Evolutionary conservation across 495 filamentous ascomycete species (phyloP).

Genomic region (Articulospora tetracladia): DNA sequence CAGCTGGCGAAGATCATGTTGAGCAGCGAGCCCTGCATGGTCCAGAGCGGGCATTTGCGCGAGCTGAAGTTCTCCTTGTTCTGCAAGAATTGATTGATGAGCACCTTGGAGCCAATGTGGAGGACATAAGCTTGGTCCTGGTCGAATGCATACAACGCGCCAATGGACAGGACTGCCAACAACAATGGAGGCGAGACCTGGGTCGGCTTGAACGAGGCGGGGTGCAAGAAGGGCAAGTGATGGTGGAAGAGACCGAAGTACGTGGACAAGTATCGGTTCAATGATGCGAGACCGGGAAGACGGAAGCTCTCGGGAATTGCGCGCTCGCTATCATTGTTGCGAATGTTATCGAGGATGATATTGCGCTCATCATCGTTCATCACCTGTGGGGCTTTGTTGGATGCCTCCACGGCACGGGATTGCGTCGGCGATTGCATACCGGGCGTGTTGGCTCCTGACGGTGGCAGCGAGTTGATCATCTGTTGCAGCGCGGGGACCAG

Average conservation of each 20-base stretch:
- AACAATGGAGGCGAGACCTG: constrained; percentile 75
- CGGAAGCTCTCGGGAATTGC: constrained; percentile 88
- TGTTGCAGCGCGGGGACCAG: constrained; percentile 60
- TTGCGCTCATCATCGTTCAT: constrained; percentile 75
- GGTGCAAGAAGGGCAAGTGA: constrained; percentile 93
- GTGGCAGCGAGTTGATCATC: constrained; percentile 64
- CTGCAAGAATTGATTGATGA: constrained; percentile 94
- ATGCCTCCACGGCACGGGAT: constrained; percentile 42
- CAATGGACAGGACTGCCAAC: constrained; percentile 90
- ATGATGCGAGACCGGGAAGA: constrained; percentile 66
- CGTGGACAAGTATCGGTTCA: constrained; percentile 89
- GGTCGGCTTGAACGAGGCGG: constrained; percentile 81
- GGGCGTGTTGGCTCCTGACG: constrained; percentile 72
- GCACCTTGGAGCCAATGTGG: constrained; percentile 95
- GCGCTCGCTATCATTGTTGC: constrained; percentile 69
- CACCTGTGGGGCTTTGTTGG: constrained; percentile 57
- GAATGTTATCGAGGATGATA: constrained; percentile 81
- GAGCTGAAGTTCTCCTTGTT: constrained; percentile 99
- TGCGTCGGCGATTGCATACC: constrained; percentile 66
- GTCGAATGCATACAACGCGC: constrained; percentile 94
- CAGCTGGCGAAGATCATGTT: constrained; percentile 99
- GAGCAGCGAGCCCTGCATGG: constrained; percentile 90
- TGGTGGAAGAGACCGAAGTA: constrained; percentile 98
- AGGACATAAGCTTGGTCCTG: constrained; percentile 92
- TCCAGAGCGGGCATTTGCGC: constrained; percentile 95